Base-by-base conservation (phyloP, 805 yeast genomes). In the Candida sanyiensis region DNA sequence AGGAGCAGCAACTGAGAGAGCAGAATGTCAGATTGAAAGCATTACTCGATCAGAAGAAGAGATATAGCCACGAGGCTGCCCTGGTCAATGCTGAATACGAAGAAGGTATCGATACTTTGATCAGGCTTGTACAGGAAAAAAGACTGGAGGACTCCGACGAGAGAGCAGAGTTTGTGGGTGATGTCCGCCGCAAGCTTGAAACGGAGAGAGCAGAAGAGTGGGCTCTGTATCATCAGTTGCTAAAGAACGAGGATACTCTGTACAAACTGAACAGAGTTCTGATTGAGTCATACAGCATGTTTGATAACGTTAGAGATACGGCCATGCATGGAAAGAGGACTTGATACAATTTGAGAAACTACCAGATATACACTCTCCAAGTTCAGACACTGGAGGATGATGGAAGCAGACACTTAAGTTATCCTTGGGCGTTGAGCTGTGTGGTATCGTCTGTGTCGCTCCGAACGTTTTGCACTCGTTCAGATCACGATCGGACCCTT, bases 1-100 rank as follows among this genome's bases (percentile, higher is more conserved):
- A 44, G 13, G 32, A 42, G 31, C 33, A 31, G 15, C 35, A 35
- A 17, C 38, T 52, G 7, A 17, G 21, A 11, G 27, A 29, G 7
- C 56, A 52, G 27, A 51, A 51, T 33, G 4, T 7, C 19, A 33
- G 42, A 35, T 23, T 52, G 33, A 51, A 42, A 28, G 8, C 27
- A 16, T 19, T 52, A 3, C 33, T 50, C 10, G 37, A 12, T 3
- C 25, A 37, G 3, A 44, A 40, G 28, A 36, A 8, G 13, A n/a
- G 19, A 5, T 45, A 44, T 24, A 46, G 37, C 18, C 10, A 10
- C 3, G 43, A 45, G n/a, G 32, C 43, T 8, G 29, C 32, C 18
- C 7, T 12, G 1, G 35, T 46, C 4, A 49, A 46, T 16, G 6
- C 12, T 3, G 50, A 48, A 10, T 52, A 46, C 23, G 54, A 51